Evolutionary conservation across 345 rosid genomes (phyloP).

Genomic region (Aquilaria sinensis): DNA sequence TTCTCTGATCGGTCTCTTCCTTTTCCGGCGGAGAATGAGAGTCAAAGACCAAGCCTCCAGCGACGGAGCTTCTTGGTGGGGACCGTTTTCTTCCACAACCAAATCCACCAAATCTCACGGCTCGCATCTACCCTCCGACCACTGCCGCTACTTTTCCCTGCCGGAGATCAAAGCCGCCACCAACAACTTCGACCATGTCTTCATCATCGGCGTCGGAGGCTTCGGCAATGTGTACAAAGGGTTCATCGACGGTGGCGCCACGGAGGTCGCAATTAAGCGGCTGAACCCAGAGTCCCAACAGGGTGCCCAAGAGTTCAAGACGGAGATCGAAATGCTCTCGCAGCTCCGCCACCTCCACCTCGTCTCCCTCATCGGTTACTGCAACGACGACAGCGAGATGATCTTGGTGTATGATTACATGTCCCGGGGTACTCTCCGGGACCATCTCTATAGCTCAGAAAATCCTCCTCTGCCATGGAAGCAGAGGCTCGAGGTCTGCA

Average conservation of each 20-base stretch:
- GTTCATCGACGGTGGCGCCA: conserved; percentile 32
- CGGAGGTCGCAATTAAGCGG: conserved; percentile 46
- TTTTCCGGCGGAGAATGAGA: conserved; percentile 24
- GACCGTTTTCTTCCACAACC: conserved; percentile 10
- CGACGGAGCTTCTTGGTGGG: neutral
- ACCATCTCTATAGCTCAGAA: conserved; percentile 19
- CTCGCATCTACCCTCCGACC: conserved; percentile 20
- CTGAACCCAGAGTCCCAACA: conserved; percentile 44
- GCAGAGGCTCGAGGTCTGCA: conserved; percentile 23
- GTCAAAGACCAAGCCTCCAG: conserved; percentile 15
- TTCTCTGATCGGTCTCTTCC: conserved; percentile 17
- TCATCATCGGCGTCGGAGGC: conserved; percentile 40
- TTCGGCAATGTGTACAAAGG: conserved; percentile 48
- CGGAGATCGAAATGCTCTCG: conserved; percentile 50
- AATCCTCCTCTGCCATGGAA: conserved; percentile 28
- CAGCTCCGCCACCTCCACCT: conserved; percentile 44
- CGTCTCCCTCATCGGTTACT: conserved; percentile 48
- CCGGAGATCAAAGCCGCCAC: conserved; percentile 40
- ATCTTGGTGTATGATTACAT: conserved; percentile 39
- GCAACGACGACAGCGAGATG: conserved; percentile 45
- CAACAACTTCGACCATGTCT: conserved; percentile 32
- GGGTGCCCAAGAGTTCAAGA: conserved; percentile 46
- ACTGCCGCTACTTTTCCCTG: conserved; percentile 36
- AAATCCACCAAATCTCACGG: conserved; percentile 22
- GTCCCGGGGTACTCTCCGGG: conserved; percentile 23